Base-by-base conservation (phyloP, 164 flowering plant species). In the Santalum album region DNA sequence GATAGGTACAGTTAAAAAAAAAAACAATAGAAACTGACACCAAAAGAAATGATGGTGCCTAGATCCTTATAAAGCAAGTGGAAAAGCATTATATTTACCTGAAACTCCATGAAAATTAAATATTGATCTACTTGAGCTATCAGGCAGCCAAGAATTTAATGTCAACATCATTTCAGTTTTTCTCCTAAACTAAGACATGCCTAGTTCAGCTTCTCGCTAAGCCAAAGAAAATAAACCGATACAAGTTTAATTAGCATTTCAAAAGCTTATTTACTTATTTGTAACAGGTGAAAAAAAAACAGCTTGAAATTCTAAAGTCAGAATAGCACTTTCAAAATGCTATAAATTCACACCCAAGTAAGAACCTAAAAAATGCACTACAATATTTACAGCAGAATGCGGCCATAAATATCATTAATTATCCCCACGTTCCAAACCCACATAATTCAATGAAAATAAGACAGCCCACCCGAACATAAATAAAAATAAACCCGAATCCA, bases 121-220 rank as follows among this genome's bases (percentile, higher is more conserved):
- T 3, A 20, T 54, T 36, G 1, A 14, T 6, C 14, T 1, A 36
- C 12, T 36, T 36, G 40, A 36, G 40, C 40, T 36, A 19, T 22
- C 21, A 59, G 29, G 40, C 38, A 43, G 26, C 48, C 57, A 34
- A 49, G 5, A 47, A 32, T 50, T 22, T 34, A 57, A 67, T 17
- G 46, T 20, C 14, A 55, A 27, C 7, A 40, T 29, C 34, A 29
- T 4, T 29, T 18, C 36, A 56, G 19, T 53, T 39, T 5, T 48
- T 38, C 55, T 22, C 15, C 35, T 18, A 53, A 29, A 18, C 49
- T 32, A 52, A 50, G 29, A 62, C 49, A 25, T 47, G 15, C 15
- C 34, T 5, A 17, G 18, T 54, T 21, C 49, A 49, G 36, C 54
- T 26, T 49, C 23, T 45, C 26, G 22, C 18, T 22, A 17, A 36